These are phyloP conservation scores for Fusarium metavorans DNA, from an alignment of 2,329 filamentous ascomycete species.

Conservation along the genomic window DNA sequence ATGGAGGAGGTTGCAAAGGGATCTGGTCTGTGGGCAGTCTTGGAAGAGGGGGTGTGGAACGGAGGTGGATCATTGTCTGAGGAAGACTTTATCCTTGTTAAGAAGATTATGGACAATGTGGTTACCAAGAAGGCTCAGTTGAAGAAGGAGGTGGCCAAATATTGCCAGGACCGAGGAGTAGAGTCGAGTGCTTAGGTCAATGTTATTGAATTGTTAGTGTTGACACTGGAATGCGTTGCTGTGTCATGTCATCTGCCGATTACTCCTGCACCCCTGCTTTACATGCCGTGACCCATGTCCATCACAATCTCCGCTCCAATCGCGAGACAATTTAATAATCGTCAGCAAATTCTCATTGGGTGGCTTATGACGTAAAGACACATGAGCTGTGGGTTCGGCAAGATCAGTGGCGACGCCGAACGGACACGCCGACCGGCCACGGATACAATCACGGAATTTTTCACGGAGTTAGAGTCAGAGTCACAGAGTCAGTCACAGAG, in stretches of 20 bases:
- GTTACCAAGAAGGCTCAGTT: constrained; percentile 73
- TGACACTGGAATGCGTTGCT: neutral
- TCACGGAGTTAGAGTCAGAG: too few species aligned
- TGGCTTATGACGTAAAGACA: neutral
- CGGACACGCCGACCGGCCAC: neutral
- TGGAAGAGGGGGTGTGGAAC: constrained; percentile 35
- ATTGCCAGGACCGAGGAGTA: constrained; percentile 73
- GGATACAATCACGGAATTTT: too few species aligned
- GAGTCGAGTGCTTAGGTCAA: neutral
- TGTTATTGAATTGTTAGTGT: neutral
- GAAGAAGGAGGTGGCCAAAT: constrained; percentile 80
- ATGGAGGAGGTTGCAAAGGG: constrained; percentile 71
- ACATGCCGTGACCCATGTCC: neutral
- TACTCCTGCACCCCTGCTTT: neutral
- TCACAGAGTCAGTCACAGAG: too few species aligned
- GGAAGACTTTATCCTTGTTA: constrained; percentile 31
- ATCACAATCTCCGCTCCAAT: constrained; percentile 6
- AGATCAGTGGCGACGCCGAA: neutral
- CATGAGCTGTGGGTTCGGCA: neutral
- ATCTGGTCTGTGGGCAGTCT: constrained; percentile 33
- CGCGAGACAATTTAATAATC: neutral
- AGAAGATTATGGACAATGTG: constrained; percentile 74
- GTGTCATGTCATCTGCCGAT: neutral
- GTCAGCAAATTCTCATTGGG: constrained; percentile 1
- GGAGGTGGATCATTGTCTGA: constrained; percentile 28